Percentiles rank a stretch among this genome's conserved stretches.
Conservation (phyloP, 495 filamentous ascomycete genomes). For the Stereocaulon alpinum region DNA sequence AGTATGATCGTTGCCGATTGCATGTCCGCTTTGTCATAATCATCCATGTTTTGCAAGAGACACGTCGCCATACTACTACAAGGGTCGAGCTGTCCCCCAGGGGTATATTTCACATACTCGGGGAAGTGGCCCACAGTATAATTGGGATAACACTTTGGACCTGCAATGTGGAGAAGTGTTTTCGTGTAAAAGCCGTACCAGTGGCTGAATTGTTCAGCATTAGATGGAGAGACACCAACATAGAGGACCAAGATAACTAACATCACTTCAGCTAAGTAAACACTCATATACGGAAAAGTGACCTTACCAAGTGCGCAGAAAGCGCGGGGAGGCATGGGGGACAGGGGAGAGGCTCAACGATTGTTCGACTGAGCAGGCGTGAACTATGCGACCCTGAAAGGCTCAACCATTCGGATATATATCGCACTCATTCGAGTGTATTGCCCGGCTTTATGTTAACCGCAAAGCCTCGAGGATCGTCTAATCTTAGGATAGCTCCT, state of each 20-base stretch:
- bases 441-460: no score
- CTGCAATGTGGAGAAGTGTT: not conserved
- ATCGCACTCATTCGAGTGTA: no score
- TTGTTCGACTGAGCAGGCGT: no score
- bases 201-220: conserved; percentile 31
- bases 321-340: not conserved
- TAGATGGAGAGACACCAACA: not conserved
- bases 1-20: conserved; percentile 1
- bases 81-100: not conserved
- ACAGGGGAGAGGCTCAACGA: not conserved
- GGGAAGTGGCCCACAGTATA: not conserved
- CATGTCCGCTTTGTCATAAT: not conserved
- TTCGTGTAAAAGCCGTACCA: not conserved
- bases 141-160: not conserved
- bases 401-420: no score
- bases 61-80: not conserved
- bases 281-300: not conserved
- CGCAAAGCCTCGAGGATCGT: no score
- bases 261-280: not conserved
- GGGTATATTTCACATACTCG: not conserved
- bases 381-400: no score
- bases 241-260: not conserved
- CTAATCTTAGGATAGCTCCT: no score
- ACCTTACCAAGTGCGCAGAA: not conserved
- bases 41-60: not conserved